Percentiles rank a stretch among this genome's conserved stretches.
Conservation (phyloP, 1,139 yeast species). For the Dujonia santamariae region DNA sequence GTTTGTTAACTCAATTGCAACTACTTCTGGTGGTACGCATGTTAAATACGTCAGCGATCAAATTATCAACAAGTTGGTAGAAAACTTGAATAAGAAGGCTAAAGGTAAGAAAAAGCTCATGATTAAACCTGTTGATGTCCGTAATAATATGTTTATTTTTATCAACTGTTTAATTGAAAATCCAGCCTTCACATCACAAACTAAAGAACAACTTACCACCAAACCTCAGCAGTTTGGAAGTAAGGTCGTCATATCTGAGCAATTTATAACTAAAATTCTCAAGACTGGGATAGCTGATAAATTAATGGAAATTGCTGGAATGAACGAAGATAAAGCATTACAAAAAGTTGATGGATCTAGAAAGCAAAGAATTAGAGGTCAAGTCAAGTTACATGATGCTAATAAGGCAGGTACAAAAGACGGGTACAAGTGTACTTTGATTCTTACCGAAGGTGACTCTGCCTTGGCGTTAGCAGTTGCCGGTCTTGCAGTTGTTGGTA, state of each 20-base stretch:
- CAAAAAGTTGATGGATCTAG: conserved; percentile 89
- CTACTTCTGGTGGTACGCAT: conserved; percentile 97
- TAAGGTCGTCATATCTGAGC: conserved; percentile 66
- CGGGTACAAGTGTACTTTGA: conserved; percentile 87
- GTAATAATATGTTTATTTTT: conserved; percentile 86
- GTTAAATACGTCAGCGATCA: conserved; percentile 85
- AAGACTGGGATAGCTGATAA: conserved; percentile 82
- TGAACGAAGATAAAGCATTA: conserved; percentile 84
- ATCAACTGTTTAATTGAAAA: conserved; percentile 91
- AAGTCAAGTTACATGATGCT: conserved; percentile 92
- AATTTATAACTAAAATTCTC: conserved; percentile 64
- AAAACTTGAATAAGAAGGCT: conserved; percentile 70
- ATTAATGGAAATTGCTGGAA: conserved; percentile 77
- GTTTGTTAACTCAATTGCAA: conserved; percentile 95
- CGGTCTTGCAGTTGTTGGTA: conserved; percentile 92
- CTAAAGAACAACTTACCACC: conserved; percentile 93
- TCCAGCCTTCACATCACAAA: conserved; percentile 97
- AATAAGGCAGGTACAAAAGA: conserved; percentile 94
- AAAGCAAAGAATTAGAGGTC: conserved; percentile 82
- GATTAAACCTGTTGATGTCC: conserved; percentile 84
- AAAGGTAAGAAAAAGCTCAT: conserved; percentile 69
- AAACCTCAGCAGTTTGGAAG: conserved; percentile 89
- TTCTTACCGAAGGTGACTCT: conserved; percentile 96
- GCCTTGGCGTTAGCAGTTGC: conserved; percentile 92
- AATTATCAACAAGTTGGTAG: conserved; percentile 62